Conservation (phyloP, 306 rosid genomes). For the Urtica urens region DNA sequence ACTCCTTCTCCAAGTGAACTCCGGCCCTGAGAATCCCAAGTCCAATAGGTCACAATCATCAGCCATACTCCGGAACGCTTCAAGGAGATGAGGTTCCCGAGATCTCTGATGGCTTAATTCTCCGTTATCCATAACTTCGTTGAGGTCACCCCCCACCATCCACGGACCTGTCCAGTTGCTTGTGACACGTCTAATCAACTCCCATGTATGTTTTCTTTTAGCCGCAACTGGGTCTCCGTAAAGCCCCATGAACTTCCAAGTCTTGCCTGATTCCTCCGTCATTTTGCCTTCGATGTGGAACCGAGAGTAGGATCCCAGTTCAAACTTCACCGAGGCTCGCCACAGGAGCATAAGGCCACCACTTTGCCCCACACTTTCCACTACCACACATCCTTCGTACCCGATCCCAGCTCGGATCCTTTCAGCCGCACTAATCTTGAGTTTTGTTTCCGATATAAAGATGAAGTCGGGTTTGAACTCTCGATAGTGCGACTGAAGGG, state of each 20-base stretch:
- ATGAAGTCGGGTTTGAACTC: neutral
- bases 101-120: too few species aligned
- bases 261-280: too few species aligned
- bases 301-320: too few species aligned
- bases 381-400: neutral
- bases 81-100: too few species aligned
- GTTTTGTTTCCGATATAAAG: neutral
- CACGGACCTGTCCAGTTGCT: neutral
- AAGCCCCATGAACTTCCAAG: neutral
- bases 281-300: too few species aligned
- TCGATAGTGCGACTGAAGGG: neutral
- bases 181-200: neutral
- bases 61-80: neutral
- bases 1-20: neutral
- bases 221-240: neutral
- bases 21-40: neutral
- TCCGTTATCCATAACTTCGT: too few species aligned
- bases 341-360: neutral
- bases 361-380: neutral
- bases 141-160: neutral
- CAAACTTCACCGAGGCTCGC: too few species aligned
- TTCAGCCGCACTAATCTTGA: neutral
- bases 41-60: neutral
- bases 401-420: neutral
- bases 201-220: neutral